phyloP scores from a whole-genome alignment of 192 early-diverging fungal genomes.

The Linderina pennispora region DNA sequence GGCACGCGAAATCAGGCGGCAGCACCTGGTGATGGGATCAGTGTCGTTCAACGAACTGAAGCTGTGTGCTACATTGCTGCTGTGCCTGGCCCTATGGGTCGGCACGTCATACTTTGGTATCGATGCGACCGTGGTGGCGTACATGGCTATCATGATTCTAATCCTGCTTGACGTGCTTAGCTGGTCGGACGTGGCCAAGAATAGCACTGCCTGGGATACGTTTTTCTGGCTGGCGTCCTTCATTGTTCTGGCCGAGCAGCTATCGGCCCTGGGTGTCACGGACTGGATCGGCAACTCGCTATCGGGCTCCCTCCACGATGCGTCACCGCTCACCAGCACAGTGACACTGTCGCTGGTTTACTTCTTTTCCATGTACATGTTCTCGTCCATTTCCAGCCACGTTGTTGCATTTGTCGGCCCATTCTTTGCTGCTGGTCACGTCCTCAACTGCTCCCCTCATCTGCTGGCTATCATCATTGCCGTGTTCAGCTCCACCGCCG shows the following conservation, averaged over 20 bases:
- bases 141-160: conserved; percentile 53
- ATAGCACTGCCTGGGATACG: conserved; percentile 72
- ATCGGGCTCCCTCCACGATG: conserved; percentile 34
- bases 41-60: conserved; percentile 28
- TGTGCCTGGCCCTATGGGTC: conserved; percentile 58
- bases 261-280: conserved; percentile 63
- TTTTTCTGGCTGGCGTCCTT: conserved; percentile 80
- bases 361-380: conserved; percentile 67
- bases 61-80: conserved; percentile 48
- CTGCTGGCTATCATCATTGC: conserved; percentile 53
- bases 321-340: conserved; percentile 33
- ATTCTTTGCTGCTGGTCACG: conserved; percentile 64
- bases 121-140: conserved; percentile 63
- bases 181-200: conserved; percentile 63
- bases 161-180: conserved; percentile 52
- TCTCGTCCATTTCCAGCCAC: conserved; percentile 68
- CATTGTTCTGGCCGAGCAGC: conserved; percentile 68
- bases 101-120: conserved; percentile 53
- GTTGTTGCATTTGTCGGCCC: conserved; percentile 64
- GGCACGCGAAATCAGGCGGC: conserved; percentile 18
- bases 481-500: conserved; percentile 59
- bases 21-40: conserved; percentile 13
- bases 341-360: conserved; percentile 52
- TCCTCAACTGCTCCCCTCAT: conserved; percentile 51
- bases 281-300: conserved; percentile 57